A percentile compares a stretch with the other conserved stretches of the same genome.
Evolutionary conservation across 805 yeast species (phyloP).

Genomic region (Tetrapisispora nanseiensis): DNA sequence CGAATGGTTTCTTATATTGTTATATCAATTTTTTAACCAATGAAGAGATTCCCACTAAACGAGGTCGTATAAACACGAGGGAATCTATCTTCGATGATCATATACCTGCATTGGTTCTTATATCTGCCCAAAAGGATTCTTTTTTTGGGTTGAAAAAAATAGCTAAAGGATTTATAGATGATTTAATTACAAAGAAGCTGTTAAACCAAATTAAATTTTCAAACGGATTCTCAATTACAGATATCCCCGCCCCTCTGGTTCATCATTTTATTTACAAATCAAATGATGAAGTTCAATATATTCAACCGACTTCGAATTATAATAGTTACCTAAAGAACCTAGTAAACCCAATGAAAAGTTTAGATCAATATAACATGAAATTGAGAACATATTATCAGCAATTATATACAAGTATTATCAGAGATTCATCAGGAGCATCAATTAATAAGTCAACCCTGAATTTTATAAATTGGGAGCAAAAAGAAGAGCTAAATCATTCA

Average conservation of each 20-base stretch:
- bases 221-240: slow-evolving; percentile 36
- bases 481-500: background rate
- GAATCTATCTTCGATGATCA: slow-evolving; percentile 1
- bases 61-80: background rate
- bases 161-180: slow-evolving; percentile 40
- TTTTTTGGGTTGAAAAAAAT: slow-evolving; percentile 66
- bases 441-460: slow-evolving; percentile 35
- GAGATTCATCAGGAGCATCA: slow-evolving; percentile 20
- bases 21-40: slow-evolving; percentile 53
- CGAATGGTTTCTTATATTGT: slow-evolving; percentile 78
- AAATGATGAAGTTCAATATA: slow-evolving; percentile 46
- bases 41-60: background rate
- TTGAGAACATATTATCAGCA: slow-evolving; percentile 22
- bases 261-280: slow-evolving; percentile 78
- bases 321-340: slow-evolving; percentile 4
- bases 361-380: slow-evolving; percentile 14
- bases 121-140: slow-evolving; percentile 55
- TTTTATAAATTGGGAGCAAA: slow-evolving; percentile 34
- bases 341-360: slow-evolving; percentile 1
- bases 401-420: slow-evolving; percentile 17
- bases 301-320: slow-evolving; percentile 21
- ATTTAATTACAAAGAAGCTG: background rate
- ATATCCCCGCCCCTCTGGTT: slow-evolving; percentile 47
- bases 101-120: slow-evolving; percentile 36
- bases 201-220: background rate